Evolutionary conservation across 805 yeast genomes (phyloP).

Genomic region (Lipomyces orientalis): DNA sequence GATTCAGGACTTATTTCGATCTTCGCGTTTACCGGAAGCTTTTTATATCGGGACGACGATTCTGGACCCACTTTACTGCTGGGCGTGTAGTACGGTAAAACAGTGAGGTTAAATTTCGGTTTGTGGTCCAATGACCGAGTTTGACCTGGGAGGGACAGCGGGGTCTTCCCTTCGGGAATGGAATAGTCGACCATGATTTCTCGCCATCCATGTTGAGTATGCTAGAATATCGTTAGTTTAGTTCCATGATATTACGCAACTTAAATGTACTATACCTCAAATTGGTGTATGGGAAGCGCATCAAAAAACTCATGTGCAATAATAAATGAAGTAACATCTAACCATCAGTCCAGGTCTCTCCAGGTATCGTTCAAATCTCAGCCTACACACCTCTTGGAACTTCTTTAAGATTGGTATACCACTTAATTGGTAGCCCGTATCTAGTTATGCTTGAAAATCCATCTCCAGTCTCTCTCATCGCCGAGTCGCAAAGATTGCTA

Average conservation of each 20-base stretch:
- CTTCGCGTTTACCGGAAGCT: constrained; percentile 61
- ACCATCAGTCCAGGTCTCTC: constrained; percentile 31
- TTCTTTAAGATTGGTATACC: constrained; percentile 45
- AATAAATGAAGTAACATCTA: constrained; percentile 58
- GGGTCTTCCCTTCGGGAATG: constrained; percentile 38
- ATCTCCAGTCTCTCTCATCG: constrained; percentile 42
- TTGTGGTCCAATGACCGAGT: constrained; percentile 25
- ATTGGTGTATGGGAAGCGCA: constrained; percentile 79
- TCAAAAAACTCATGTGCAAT: constrained; percentile 88
- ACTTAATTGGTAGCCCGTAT: constrained; percentile 57
- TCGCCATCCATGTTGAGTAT: constrained; percentile 74
- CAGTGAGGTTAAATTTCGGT: constrained; percentile 58
- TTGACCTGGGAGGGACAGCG: constrained; percentile 41
- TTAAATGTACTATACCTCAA: constrained; percentile 47
- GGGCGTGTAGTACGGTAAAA: constrained; percentile 66
- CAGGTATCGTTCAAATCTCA: constrained; percentile 5
- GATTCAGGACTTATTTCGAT: constrained; percentile 81
- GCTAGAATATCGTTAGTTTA: background rate
- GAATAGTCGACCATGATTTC: constrained; percentile 70
- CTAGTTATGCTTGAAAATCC: constrained; percentile 50
- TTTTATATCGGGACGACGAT: constrained; percentile 55
- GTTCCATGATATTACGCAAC: background rate
- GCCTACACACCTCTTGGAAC: constrained; percentile 42
- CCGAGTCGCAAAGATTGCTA: constrained; percentile 51
- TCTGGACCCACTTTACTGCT: constrained; percentile 61